Percentiles rank a stretch among this genome's conserved stretches.
Evolutionary conservation across 2,329 filamentous ascomycete genomes (phyloP).

Genomic region (Colletotrichum trifolii): DNA sequence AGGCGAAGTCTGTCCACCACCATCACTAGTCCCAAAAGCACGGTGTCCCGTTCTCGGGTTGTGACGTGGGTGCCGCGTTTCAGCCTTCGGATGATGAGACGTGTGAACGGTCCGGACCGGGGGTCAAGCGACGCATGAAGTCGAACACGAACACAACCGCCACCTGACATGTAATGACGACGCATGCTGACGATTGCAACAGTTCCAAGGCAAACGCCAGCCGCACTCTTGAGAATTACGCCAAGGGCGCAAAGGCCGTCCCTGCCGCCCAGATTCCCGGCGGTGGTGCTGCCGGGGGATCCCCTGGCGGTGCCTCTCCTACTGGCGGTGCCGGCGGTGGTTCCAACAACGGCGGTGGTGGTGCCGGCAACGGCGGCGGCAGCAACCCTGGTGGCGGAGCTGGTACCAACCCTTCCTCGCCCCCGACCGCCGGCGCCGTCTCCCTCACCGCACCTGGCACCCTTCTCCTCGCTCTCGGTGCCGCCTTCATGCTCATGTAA

Average conservation of each 20-base stretch:
- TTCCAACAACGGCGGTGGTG: constrained; percentile 11
- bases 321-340: constrained; percentile 39
- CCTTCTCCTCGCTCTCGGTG: constrained; percentile 55
- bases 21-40: too few species aligned
- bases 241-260: constrained; percentile 46
- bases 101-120: too few species aligned
- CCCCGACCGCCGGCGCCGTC: constrained; percentile 41
- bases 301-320: constrained; percentile 35
- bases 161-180: not conserved
- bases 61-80: constrained; percentile 20
- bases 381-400: constrained; percentile 24
- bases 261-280: constrained; percentile 42
- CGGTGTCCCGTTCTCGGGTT: not conserved
- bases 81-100: constrained; percentile 31
- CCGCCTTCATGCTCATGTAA: constrained; percentile 55
- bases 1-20: too few species aligned
- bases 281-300: constrained; percentile 36
- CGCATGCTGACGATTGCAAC: constrained; percentile 22
- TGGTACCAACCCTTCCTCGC: constrained; percentile 11
- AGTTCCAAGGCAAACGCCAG: constrained; percentile 63
- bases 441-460: constrained; percentile 53
- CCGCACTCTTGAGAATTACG: constrained; percentile 63
- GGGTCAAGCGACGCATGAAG: constrained; percentile 13
- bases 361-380: constrained; percentile 28
- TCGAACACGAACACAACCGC: not conserved